These are phyloP conservation scores for Musa itinerans DNA, from an alignment of 176 grass and related monocot species.

Conservation along the genomic window DNA sequence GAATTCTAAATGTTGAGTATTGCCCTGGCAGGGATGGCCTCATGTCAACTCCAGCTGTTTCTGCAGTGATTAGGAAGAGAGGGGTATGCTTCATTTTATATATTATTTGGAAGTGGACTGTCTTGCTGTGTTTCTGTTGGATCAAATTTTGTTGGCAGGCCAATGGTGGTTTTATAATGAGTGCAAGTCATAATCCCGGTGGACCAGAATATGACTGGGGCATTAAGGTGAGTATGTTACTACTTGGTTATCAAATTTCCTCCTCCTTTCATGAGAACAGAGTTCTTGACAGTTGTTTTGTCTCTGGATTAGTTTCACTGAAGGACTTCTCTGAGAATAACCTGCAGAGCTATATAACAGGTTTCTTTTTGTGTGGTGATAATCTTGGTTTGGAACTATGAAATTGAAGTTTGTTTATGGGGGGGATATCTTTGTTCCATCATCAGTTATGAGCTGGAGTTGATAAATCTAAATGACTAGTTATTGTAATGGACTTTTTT, in stretches of 20 bases:
- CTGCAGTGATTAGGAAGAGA: constrained; percentile 79
- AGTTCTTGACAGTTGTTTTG: neutral
- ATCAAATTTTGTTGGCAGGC: constrained; percentile 39
- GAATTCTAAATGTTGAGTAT: neutral
- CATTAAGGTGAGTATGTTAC: constrained; percentile 61
- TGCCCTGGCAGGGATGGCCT: constrained; percentile 48
- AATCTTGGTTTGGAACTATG: no score
- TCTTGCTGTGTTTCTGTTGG: constrained; percentile 6
- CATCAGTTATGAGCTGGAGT: no score
- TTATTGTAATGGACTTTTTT: no score
- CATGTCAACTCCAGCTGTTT: constrained; percentile 82
- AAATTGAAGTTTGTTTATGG: no score
- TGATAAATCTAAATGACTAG: no score
- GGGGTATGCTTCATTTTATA: constrained; percentile 31
- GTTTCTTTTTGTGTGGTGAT: no score
- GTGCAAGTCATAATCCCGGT: constrained; percentile 93
- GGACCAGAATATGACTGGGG: constrained; percentile 85
- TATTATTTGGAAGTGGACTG: neutral
- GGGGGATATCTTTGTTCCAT: no score
- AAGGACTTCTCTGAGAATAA: neutral
- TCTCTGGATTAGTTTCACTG: constrained; percentile 5
- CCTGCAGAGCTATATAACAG: no score
- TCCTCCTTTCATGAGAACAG: neutral
- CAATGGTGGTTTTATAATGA: constrained; percentile 91
- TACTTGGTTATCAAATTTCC: neutral